Evolutionary conservation across 805 yeast species (phyloP), one percentile per base, ranked within the genome.

Genomic region (Sugiyamaella americana): DNA sequence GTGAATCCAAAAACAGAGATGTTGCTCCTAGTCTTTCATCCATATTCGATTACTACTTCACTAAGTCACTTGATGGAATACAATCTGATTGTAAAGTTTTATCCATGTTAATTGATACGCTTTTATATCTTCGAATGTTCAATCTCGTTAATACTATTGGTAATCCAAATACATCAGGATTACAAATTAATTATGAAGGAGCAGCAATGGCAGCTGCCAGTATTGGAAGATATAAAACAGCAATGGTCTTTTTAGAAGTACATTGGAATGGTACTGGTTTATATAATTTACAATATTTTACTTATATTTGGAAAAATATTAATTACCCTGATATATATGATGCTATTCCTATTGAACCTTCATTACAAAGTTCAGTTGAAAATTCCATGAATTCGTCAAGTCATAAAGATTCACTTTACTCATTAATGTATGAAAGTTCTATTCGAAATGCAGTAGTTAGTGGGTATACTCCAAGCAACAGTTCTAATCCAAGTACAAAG

Each of bases 321-420:
- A 78, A 75, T 42, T 87, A 83, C 47, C 65, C 70, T 2, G 95
- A 87, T 59, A 62, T 85, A 35, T 59, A 76, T 3, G 71, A 72
- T 53, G 94, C 94, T 0, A 62, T 85, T 6, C 87, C 89, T 0
- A 72, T 75, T 11, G 68, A 72, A 18, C 74, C 83, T 1, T 66
- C 79, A 0, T 56, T 87, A 4, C 68, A 69, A 0, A 72, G 72
- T 49, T 82, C 85, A 0, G 52, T 81, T 8, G 58, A 65, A 5
- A 26, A 8, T 26, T 26, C 32, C 32, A 8, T 26, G 32, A 50
- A 41, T 6, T 46, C 59, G 5, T 48, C 46, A 16, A 42, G 42
- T 21, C 52, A 69, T 0, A 60, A 67, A 65, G 73, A 72, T 47
- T 57, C 66, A 0, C 61, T 68, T 67, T 73, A 72, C 48, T 58